Percentiles rank a stretch among this genome's conserved stretches.
Conservation (phyloP, 2,329 filamentous ascomycete genomes). For the Nannizziopsis arthrosporioides region DNA sequence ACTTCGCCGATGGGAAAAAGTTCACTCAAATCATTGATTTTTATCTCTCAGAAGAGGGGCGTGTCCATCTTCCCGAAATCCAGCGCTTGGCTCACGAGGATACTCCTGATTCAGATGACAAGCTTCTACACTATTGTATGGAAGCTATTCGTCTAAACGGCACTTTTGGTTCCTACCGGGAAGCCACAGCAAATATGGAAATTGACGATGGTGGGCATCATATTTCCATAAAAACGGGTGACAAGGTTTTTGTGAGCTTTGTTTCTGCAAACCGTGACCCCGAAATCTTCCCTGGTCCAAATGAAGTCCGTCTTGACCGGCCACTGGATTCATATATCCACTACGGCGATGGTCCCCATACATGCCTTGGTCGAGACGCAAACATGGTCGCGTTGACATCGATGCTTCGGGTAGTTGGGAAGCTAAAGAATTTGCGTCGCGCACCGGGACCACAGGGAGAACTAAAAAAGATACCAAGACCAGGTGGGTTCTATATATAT, state of each 20-base stretch:
- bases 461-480: conserved; percentile 42
- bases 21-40: conserved; percentile 37
- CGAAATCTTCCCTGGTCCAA: conserved; percentile 28
- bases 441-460: conserved; percentile 38
- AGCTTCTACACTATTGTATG: conserved; percentile 19
- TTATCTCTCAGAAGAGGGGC: conserved; percentile 34
- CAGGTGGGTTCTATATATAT: conserved; percentile 36
- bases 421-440: conserved; percentile 36
- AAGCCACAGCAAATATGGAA: conserved; percentile 29
- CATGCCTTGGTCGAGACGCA: conserved; percentile 36
- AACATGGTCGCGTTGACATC: conserved; percentile 33
- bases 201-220: conserved; percentile 29
- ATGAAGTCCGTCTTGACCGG: conserved; percentile 36
- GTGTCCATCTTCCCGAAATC: conserved; percentile 35
- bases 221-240: conserved; percentile 34
- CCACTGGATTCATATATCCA: conserved; percentile 32
- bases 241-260: conserved; percentile 44
- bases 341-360: conserved; percentile 39
- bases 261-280: conserved; percentile 36
- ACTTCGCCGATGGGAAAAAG: conserved; percentile 19
- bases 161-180: conserved; percentile 50
- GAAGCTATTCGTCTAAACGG: conserved; percentile 20
- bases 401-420: conserved; percentile 35
- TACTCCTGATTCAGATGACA: conserved; percentile 23
- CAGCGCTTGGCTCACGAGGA: conserved; percentile 28